Base-by-base conservation (phyloP, 257 asterid species). In the Rhazya stricta region DNA sequence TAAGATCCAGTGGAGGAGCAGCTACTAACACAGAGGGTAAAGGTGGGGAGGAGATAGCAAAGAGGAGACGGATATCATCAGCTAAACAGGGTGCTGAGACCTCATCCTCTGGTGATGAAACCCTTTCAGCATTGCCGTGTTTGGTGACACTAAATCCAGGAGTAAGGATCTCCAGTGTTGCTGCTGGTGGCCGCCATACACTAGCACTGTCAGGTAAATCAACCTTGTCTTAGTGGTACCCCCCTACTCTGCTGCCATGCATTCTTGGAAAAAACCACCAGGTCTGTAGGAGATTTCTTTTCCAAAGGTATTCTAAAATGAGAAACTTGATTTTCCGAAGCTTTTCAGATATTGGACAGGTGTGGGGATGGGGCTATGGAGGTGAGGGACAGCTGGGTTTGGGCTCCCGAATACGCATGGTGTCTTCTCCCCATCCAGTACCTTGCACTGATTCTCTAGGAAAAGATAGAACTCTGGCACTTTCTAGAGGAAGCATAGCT, bases 351-450 rank as follows among this genome's bases (percentile, higher is more conserved):
- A 77, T 84, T 69, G 99, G 99, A 80, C 98, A 92, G 87, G 98
- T 95, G 76, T 95, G 98, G 98, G 94, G 98, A 80, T 95, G 99
- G 99, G 99, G 99, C 79, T 91, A 95, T 79, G 99, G 99, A 74
- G 99, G 99, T 75, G 99, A 91, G 77, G 99, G 99, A 65, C 99
- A 95, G 86, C 89, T 95, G 76, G 99, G 99, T 32, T 65, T 95
- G 82, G 99, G 99, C 63, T 92, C 98, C 70, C 84, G 96, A 61
- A 86, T 95, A 77, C 91, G 96, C 69, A 95, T 91, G 97, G 96
- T 92, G 71, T 91, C 98, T 65, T 92, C 99, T 78, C 98, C 99
- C 48, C 99, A 95, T 84, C 98, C 91, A 37, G 77, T 95, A 72
- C 96, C 96, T 56, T 95, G 97, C 91, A 82, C 90, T 72, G 96